Percentiles rank a stretch among this genome's conserved stretches.
Conservation (phyloP, 75 land plant genomes). For the Pinus tabuliformis region DNA sequence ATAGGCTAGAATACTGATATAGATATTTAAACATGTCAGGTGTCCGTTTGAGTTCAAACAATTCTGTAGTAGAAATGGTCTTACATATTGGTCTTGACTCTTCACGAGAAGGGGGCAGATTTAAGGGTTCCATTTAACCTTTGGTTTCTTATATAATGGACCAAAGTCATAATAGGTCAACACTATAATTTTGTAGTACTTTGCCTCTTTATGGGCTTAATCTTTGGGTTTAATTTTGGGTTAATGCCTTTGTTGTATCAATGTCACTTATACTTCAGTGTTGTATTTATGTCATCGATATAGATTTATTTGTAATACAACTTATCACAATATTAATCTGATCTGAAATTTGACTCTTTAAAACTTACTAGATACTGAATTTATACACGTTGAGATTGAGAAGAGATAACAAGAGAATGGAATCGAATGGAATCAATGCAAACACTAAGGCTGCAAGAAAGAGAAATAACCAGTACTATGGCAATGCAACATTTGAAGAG, state of each 20-base stretch:
- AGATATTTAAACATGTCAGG: neutral
- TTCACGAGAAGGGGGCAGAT: neutral
- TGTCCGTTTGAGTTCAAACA: neutral
- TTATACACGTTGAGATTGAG: neutral
- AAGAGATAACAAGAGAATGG: too few species aligned
- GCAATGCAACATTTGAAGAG: too few species aligned
- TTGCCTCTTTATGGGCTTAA: neutral
- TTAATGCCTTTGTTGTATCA: neutral
- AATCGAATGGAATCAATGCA: too few species aligned
- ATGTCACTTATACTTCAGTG: neutral
- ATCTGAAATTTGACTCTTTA: neutral
- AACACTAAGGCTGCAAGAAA: too few species aligned
- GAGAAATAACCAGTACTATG: too few species aligned
- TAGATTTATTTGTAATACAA: neutral
- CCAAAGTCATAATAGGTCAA: neutral
- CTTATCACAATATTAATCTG: neutral
- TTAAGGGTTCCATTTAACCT: neutral
- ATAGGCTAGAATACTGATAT: neutral
- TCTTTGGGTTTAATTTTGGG: neutral
- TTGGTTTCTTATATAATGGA: neutral
- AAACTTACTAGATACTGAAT: neutral
- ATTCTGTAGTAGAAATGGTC: neutral
- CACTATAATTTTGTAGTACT: neutral
- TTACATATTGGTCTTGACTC: neutral
- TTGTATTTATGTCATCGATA: neutral